These are phyloP conservation scores for Lasiosphaeriaceae sp. DNA, from an alignment of 495 filamentous ascomycete genomes.

Conservation along the genomic window DNA sequence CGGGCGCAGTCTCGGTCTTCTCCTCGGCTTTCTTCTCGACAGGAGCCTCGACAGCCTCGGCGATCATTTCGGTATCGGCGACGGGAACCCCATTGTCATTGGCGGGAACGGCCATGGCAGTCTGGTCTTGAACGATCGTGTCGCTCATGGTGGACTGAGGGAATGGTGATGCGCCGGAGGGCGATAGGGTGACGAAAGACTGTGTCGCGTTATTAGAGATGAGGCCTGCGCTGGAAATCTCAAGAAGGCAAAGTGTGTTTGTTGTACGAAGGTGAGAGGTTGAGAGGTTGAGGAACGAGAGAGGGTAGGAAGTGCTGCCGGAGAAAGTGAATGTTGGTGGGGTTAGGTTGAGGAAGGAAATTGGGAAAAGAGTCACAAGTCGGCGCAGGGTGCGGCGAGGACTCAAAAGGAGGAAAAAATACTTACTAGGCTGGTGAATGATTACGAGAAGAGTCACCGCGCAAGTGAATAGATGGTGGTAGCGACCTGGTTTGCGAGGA, in stretches of 20 bases:
- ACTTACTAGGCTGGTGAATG: not conserved
- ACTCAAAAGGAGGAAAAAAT: constrained; percentile 8
- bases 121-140: constrained; percentile 20
- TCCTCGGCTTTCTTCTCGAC: constrained; percentile 10
- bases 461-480: not conserved
- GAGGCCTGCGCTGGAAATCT: not conserved
- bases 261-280: not conserved
- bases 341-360: not conserved
- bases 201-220: not conserved
- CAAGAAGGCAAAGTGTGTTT: not conserved
- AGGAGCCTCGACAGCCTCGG: constrained; percentile 14
- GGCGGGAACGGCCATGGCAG: constrained; percentile 13
- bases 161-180: not conserved
- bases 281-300: not conserved
- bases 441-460: not conserved
- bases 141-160: constrained; percentile 26
- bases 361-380: constrained; percentile 2
- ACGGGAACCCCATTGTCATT: constrained; percentile 12
- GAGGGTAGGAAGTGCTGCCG: not conserved
- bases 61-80: not conserved
- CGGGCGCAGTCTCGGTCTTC: constrained; percentile 7
- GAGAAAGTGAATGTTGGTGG: constrained; percentile 6
- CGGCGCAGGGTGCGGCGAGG: constrained; percentile 8
- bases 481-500: no score
- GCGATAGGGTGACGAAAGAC: not conserved